Base-by-base conservation (phyloP, 345 rosid species). In the Aquilaria yunnanensis region DNA sequence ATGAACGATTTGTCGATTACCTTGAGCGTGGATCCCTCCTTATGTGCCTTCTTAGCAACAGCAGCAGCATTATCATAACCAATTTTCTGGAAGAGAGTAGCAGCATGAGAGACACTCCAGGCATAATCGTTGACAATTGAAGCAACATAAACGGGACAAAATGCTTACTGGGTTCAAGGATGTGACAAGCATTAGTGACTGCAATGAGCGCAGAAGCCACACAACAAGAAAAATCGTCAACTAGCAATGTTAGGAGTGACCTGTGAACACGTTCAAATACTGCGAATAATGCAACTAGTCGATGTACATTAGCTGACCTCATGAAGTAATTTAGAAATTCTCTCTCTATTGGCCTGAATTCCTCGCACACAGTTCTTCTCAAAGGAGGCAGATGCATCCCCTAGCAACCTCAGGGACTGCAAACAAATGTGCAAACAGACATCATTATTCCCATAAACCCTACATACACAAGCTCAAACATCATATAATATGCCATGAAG, bases 171-270 rank as follows among this genome's bases (percentile, higher is more conserved):
- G 99, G 74, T 94, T 94, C 84, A 94, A 79, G 66, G 97, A 83
- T 60, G 99, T 90, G 76, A 94, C 97, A 45, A 90, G 97, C 99
- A 94, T 94, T 56, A 94, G 81, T 29, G 97, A 94, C 99, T 90
- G 83, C 83, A 77, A 64, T 56, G 23, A 14, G 47, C 64, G 68
- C 55, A 57, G 64, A 74, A 67, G 64, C 59, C 74, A 59, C 32
- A 72, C 23, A 69, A 45, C 61, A 76, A 63, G 52, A 68, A 54
- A 63, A 34, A 32, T 31, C 29, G 63, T 70, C 47, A 46, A 37
- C 64, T 30, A 68, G 51, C 57, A 56, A 60, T 51, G 41, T 37
- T 37, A 37, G 5, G 43, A 37, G 43, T 37, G 43, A 37, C 43
- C 43, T 23, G 8, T 37, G 43, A 37, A 37, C 8, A 37, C 8